Evolutionary conservation across 495 filamentous ascomycete species (phyloP), one percentile per base, ranked within the genome.

Genomic region (Tuber calosporum): DNA sequence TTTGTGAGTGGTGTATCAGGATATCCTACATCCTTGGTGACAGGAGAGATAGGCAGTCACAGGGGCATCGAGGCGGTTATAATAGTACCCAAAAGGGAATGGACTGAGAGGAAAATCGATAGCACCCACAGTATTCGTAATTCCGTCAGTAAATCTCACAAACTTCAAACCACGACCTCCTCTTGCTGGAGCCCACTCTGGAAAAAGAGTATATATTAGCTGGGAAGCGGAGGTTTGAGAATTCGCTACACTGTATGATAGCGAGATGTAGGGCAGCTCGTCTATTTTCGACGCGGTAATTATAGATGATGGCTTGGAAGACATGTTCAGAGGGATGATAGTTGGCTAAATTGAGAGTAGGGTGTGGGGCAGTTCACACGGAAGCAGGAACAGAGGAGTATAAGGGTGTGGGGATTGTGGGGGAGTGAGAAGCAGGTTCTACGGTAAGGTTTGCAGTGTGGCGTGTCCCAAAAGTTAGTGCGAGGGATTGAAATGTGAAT

Each of bases 111-210:
- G 70, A 73, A 76, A 68, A 48, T 58, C 11, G 37, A 43, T 7
- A 19, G 40, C 78, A 88, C 88, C 75, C 83, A 91, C 90, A 74
- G 94, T 97, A 83, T 99, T 99, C 67, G 95, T 99, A 83, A 99
- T 99, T 77, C 95, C 95, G 81, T 99, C 95, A 39, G 92, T 99
- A 85, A 98, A 99, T 67, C 90, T 88, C 68, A 93, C 86, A 78
- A 98, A 92, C 81, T 94, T 91, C 74, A 99, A 87, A n/a, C 89
- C 88, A 7, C 74, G 69, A 20, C 77, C 77, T 71, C 92, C 93
- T 69, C 86, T 88, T 1, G 86, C 83, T 26, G 87, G 85, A 74
- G 90, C 87, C 95, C 95, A 99, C 78, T 94, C 88, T 9, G 93
- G 96, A 67, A 89, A 88, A 48, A 97, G 85, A 34, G 92, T 87